These are phyloP conservation scores for Cudoniella acicularis DNA, from an alignment of 495 filamentous ascomycete species.

Conservation along the genomic window DNA sequence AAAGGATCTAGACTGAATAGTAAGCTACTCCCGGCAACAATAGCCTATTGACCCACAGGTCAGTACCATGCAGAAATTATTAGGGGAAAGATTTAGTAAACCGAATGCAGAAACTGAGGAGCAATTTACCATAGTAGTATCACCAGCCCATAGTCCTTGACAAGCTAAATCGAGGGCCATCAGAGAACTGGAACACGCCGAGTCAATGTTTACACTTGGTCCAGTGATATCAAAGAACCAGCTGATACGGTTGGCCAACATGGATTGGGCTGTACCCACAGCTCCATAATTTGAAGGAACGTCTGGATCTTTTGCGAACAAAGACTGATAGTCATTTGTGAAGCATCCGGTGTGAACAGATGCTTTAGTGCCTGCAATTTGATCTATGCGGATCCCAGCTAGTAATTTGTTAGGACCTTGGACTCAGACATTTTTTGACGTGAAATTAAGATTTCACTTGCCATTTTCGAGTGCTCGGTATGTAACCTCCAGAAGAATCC, in stretches of 20 bases:
- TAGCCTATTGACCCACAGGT: background rate
- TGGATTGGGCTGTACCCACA: constrained; percentile 41
- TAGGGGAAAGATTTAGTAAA: background rate
- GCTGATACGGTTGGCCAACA: constrained; percentile 59
- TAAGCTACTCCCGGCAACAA: constrained; percentile 9
- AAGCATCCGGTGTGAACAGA: constrained; percentile 33
- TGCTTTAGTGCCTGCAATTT: constrained; percentile 24
- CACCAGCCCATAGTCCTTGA: constrained; percentile 64
- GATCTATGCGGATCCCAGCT: constrained; percentile 40
- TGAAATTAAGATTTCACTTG: too few species aligned
- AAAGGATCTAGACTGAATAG: background rate
- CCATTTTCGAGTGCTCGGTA: constrained; percentile 59
- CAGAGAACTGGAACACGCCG: constrained; percentile 78
- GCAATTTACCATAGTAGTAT: constrained; percentile 32
- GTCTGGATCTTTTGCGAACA: constrained; percentile 10
- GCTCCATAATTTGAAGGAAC: constrained; percentile 23
- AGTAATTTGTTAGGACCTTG: background rate
- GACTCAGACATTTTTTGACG: background rate
- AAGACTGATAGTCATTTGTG: constrained; percentile 34
- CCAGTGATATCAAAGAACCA: constrained; percentile 54
- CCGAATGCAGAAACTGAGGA: too few species aligned
- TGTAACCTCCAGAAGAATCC: constrained; percentile 53
- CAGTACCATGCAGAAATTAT: too few species aligned
- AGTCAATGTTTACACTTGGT: constrained; percentile 71
- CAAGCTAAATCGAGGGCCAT: constrained; percentile 67